A percentile compares a stretch with the other conserved stretches of the same genome.
Evolutionary conservation across 139 green algal genomes (phyloP).

Genomic region (Chlorella ohadii): DNA sequence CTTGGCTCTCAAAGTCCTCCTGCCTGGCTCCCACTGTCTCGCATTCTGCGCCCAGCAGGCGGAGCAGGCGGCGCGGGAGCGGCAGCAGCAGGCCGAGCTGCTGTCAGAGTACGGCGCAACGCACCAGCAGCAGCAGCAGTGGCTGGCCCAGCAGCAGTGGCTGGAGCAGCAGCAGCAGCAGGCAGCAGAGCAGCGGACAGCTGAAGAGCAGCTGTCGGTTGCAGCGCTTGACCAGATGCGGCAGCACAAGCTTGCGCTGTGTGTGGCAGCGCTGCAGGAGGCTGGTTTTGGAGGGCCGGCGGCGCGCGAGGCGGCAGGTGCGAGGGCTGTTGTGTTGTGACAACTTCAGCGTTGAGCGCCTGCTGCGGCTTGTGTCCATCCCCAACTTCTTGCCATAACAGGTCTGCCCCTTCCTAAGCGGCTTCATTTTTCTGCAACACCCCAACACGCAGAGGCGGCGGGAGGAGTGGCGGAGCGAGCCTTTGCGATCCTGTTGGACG

Average conservation of each 20-base stretch:
- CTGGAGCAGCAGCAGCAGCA: too few species aligned
- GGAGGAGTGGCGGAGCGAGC: neutral
- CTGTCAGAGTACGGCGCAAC: neutral
- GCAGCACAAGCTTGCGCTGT: constrained; percentile 9
- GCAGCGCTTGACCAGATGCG: neutral
- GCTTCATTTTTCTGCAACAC: too few species aligned
- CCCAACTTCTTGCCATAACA: too few species aligned
- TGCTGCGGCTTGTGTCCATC: too few species aligned
- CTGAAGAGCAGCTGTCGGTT: neutral
- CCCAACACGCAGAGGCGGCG: neutral
- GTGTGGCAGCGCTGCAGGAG: neutral
- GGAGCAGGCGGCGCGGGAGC: neutral
- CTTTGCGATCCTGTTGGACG: neutral
- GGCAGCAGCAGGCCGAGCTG: neutral
- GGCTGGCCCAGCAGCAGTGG: neutral
- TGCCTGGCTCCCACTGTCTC: neutral
- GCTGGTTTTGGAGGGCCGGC: neutral
- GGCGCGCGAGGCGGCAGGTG: neutral
- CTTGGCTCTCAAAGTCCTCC: too few species aligned
- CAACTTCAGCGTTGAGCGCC: too few species aligned
- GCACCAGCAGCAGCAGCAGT: neutral
- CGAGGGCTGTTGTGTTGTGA: neutral
- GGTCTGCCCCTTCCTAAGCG: too few species aligned
- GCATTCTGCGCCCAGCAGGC: neutral
- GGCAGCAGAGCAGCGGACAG: too few species aligned